These are phyloP conservation scores for Colletotrichum somersetense DNA, from an alignment of 2,329 filamentous ascomycete species.

Conservation along the genomic window DNA sequence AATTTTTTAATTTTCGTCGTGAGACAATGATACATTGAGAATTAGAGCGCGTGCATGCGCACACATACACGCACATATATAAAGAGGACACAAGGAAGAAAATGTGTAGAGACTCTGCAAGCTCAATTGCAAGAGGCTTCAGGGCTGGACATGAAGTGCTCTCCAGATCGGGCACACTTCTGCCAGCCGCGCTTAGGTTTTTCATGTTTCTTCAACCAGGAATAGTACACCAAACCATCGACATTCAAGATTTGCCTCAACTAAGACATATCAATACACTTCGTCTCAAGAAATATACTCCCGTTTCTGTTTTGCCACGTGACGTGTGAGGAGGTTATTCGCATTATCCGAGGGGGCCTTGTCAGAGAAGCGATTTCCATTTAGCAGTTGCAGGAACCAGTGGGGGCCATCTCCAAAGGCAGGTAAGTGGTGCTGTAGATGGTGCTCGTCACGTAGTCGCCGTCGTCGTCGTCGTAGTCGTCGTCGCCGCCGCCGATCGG, in stretches of 20 bases:
- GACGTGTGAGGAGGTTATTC: background rate
- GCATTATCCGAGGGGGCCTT: background rate
- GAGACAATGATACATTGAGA: conserved; percentile 3
- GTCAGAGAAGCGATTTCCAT: background rate
- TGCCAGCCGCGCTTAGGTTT: background rate
- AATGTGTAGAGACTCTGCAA: background rate
- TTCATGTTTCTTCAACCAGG: background rate
- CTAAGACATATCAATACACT: background rate
- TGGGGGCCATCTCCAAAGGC: conserved; percentile 32
- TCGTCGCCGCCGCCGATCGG: background rate
- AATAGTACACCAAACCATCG: conserved; percentile 17
- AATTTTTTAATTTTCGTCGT: background rate
- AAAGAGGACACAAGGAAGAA: background rate
- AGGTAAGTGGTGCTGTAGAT: conserved; percentile 39
- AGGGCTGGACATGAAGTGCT: background rate
- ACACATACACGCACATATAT: too few species aligned
- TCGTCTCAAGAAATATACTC: background rate
- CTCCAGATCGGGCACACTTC: background rate
- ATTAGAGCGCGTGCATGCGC: background rate
- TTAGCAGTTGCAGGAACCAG: conserved; percentile 31
- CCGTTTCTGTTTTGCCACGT: conserved; percentile 20
- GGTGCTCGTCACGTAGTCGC: conserved; percentile 24
- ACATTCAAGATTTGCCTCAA: background rate
- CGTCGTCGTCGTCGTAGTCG: conserved; percentile 16
- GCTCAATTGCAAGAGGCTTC: background rate